Evolutionary conservation across 139 green algal species (phyloP).

Genomic region (Haematococcus lacustris): DNA sequence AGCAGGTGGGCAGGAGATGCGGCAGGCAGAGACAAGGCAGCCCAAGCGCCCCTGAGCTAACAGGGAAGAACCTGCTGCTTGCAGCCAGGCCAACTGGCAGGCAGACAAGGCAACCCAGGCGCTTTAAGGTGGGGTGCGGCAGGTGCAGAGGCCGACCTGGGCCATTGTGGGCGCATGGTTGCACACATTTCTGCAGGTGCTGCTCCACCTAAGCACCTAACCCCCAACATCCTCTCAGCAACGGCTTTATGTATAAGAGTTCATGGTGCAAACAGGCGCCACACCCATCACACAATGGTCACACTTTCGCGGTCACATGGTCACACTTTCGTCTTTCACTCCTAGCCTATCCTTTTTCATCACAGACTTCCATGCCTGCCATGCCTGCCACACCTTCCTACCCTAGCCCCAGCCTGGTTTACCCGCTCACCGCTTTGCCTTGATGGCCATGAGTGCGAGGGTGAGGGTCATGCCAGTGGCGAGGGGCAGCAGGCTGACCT

Average conservation of each 20-base stretch:
- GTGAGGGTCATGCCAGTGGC: slow-evolving; percentile 91
- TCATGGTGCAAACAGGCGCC: neutral
- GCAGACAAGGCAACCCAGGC: neutral
- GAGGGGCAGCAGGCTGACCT: slow-evolving; percentile 74
- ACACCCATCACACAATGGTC: neutral
- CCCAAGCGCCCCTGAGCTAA: too few relatives aligned
- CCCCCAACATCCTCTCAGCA: neutral
- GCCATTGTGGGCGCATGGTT: neutral
- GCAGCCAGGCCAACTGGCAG: too few relatives aligned
- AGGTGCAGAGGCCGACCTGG: neutral
- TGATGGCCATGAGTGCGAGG: slow-evolving; percentile 33
- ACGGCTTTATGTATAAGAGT: neutral
- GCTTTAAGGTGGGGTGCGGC: neutral
- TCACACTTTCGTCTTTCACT: neutral
- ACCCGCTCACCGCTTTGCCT: neutral
- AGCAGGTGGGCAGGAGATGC: too few relatives aligned
- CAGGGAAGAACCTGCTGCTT: too few relatives aligned
- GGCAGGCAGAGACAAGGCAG: too few relatives aligned
- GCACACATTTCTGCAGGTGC: neutral
- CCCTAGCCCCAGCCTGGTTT: neutral
- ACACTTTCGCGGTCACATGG: too few relatives aligned
- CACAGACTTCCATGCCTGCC: neutral
- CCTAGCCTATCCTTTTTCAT: neutral
- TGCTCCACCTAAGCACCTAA: neutral
- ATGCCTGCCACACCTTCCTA: neutral